phyloP scores from a whole-genome alignment of 1,139 yeast genomes.

The Meyerozyma elateridarum region DNA sequence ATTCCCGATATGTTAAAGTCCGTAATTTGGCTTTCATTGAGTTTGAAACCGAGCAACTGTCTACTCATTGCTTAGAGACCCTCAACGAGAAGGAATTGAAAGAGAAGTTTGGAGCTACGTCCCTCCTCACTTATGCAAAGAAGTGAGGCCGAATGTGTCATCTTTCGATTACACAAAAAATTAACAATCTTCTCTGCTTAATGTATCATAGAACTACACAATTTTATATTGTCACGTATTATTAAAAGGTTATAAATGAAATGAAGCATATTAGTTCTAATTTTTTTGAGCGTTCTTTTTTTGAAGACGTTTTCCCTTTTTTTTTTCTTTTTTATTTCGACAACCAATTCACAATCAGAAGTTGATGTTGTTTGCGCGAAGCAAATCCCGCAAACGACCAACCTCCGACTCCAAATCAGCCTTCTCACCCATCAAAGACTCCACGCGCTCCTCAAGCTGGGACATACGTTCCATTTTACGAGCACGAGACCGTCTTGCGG shows the following conservation, averaged over 20 bases:
- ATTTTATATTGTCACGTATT: no score
- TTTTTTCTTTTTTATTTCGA: slow-evolving; percentile 1
- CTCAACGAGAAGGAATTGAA: slow-evolving; percentile 7
- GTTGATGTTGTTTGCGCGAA: slow-evolving; percentile 21
- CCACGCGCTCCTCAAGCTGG: slow-evolving; percentile 77
- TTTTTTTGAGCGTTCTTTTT: no score
- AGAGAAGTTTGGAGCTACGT: slow-evolving; percentile 20
- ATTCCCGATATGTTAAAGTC: slow-evolving; percentile 60
- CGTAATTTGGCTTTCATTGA: slow-evolving; percentile 79
- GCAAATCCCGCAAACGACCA: slow-evolving; percentile 46
- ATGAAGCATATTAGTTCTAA: no score
- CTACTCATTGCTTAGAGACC: slow-evolving; percentile 22
- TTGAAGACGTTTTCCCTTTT: no score
- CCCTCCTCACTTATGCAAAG: slow-evolving; percentile 32
- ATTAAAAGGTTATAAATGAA: no score
- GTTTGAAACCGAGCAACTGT: slow-evolving; percentile 46
- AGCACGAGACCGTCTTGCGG: slow-evolving; percentile 93
- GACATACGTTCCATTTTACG: slow-evolving; percentile 85
- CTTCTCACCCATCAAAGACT: slow-evolving; percentile 54
- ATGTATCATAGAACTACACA: no score
- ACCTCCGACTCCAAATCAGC: slow-evolving; percentile 55
- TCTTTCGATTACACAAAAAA: no score
- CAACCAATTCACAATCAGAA: no score
- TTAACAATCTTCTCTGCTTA: no score
- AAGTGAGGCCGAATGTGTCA: slow-evolving; percentile 19